Percentiles rank a stretch among this genome's conserved stretches.
These are phyloP conservation scores for Cladosporium velox DNA, from an alignment of 2,329 filamentous ascomycete species.

Conservation along the genomic window DNA sequence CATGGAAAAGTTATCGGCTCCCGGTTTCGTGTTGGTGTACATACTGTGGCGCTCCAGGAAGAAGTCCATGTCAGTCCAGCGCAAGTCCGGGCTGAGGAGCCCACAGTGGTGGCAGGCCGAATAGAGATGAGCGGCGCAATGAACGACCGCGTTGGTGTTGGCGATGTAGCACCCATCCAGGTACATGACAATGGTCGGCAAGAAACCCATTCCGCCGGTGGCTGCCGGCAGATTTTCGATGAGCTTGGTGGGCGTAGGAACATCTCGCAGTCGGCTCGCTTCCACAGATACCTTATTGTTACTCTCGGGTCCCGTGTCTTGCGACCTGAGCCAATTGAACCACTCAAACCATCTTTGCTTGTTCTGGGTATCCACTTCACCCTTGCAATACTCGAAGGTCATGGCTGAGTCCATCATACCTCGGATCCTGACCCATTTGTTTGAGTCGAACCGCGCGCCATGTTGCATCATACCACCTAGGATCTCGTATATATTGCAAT, in stretches of 20 bases:
- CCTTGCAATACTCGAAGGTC: background rate
- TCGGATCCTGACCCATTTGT: too few relatives aligned
- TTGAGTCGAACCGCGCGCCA: too few relatives aligned
- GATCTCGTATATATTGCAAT: background rate
- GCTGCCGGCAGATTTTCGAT: background rate
- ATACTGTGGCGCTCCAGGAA: background rate
- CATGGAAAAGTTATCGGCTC: background rate
- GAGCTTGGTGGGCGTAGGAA: background rate
- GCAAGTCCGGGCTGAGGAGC: background rate
- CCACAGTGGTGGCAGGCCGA: background rate
- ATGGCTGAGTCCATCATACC: background rate
- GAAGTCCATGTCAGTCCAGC: background rate
- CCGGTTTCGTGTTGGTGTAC: background rate
- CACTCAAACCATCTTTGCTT: background rate
- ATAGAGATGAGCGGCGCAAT: background rate
- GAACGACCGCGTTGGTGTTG: background rate
- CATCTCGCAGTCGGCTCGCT: too few relatives aligned
- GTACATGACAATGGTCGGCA: background rate
- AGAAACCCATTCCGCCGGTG: background rate
- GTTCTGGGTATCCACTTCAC: background rate
- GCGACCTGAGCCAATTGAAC: background rate
- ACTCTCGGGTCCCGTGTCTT: too few relatives aligned
- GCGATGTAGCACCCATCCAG: background rate
- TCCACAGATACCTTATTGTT: too few relatives aligned
- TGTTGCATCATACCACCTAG: background rate